Conservation (phyloP, 805 yeast species). For the Blastobotrys chiropterorum region DNA sequence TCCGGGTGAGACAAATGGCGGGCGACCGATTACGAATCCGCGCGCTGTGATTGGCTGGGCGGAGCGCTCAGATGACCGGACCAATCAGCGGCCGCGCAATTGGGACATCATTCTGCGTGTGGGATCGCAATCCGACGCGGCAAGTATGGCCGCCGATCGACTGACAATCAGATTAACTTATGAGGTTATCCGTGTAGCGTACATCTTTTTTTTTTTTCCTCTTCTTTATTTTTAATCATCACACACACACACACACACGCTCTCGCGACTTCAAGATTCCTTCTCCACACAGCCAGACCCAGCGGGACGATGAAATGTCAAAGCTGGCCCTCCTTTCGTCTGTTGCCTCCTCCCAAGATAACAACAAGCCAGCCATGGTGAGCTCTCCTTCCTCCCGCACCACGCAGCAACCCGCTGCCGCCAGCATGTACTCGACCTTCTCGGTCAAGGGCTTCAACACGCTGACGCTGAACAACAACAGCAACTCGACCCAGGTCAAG, state of each 20-base stretch:
- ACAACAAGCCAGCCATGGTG: not conserved
- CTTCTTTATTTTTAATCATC: not conserved
- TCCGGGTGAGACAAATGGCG: no score
- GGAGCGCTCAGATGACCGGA: not conserved
- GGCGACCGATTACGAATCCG: not conserved
- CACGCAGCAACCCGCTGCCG: not conserved
- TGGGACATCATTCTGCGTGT: not conserved
- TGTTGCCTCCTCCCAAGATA: not conserved
- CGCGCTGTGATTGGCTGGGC: not conserved
- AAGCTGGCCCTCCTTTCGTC: not conserved
- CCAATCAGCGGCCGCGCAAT: not conserved
- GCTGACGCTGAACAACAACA: not conserved
- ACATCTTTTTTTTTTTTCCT: not conserved
- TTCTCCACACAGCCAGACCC: not conserved
- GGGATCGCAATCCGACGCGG: not conserved
- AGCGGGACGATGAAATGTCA: conserved; percentile 1
- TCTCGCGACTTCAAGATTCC: not conserved
- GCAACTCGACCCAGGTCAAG: not conserved
- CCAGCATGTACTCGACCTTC: conserved; percentile 6
- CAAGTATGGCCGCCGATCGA: not conserved
- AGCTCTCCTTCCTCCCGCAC: not conserved
- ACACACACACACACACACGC: no score
- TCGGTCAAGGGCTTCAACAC: conserved; percentile 5
- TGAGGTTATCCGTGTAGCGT: not conserved
- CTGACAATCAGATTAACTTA: not conserved